Percentiles rank a stretch among this genome's conserved stretches.
Evolutionary conservation across 805 yeast genomes (phyloP).

Genomic region (Starmera quercuum): DNA sequence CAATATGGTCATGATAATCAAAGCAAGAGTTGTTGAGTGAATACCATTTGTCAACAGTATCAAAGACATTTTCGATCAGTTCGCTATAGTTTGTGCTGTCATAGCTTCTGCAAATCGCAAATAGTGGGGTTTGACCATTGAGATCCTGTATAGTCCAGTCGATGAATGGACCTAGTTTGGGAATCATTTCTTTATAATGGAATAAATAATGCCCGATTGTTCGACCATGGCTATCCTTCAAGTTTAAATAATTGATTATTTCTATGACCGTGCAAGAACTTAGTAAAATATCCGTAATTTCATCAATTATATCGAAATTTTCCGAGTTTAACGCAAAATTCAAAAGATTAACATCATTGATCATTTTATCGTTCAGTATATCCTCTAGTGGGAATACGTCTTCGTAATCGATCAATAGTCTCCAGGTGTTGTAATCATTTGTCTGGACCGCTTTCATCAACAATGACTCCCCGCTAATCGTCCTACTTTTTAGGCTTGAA

Average conservation of each 20-base stretch:
- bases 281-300: constrained; percentile 37
- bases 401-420: constrained; percentile 37
- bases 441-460: constrained; percentile 54
- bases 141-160: constrained; percentile 65
- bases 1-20: constrained; percentile 57
- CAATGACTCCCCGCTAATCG: constrained; percentile 63
- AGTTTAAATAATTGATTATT: constrained; percentile 38
- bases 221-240: constrained; percentile 44
- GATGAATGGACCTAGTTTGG: constrained; percentile 46
- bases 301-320: constrained; percentile 35
- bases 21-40: constrained; percentile 21
- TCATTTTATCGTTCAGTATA: constrained; percentile 53
- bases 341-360: constrained; percentile 48
- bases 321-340: constrained; percentile 54
- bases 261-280: constrained; percentile 38
- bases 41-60: constrained; percentile 38
- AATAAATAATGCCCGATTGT: constrained; percentile 70
- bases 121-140: constrained; percentile 70
- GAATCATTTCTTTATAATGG: constrained; percentile 44
- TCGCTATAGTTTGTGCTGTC: constrained; percentile 59
- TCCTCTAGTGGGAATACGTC: constrained; percentile 57
- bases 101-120: constrained; percentile 69
- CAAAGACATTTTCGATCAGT: constrained; percentile 39
- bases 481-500: constrained; percentile 28
- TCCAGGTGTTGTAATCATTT: constrained; percentile 37